phyloP scores from a whole-genome alignment of 352 stramenopile species.

The Globisporangium nunn region DNA sequence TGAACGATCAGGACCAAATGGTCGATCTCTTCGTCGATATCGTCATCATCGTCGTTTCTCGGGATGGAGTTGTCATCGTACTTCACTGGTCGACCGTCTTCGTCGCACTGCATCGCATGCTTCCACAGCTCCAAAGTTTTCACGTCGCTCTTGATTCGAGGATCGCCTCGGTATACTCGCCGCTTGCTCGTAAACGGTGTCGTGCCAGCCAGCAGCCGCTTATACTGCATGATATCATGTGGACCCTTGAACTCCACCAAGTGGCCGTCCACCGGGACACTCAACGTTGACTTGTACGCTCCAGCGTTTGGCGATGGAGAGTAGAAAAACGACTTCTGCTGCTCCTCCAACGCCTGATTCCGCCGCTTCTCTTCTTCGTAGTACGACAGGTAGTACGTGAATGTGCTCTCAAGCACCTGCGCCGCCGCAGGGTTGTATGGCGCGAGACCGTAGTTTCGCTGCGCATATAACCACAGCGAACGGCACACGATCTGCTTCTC shows the following conservation, averaged over 20 bases:
- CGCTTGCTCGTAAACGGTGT: slow-evolving; percentile 79
- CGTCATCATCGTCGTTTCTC: slow-evolving; percentile 44
- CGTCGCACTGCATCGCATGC: slow-evolving; percentile 35
- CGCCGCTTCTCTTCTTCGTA: slow-evolving; percentile 59
- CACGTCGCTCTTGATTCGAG: slow-evolving; percentile 52
- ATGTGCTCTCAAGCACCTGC: slow-evolving; percentile 43
- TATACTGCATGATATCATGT: slow-evolving; percentile 81
- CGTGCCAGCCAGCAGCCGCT: slow-evolving; percentile 60
- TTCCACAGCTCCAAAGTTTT: slow-evolving; percentile 54
- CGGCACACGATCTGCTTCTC: slow-evolving; percentile 65
- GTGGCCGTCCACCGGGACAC: slow-evolving; percentile 66
- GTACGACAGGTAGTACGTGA: slow-evolving; percentile 69
- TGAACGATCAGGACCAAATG: slow-evolving; percentile 87
- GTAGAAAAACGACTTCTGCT: slow-evolving; percentile 41
- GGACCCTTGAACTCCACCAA: slow-evolving; percentile 78
- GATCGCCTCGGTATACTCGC: slow-evolving; percentile 69
- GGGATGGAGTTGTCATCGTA: slow-evolving; percentile 8
- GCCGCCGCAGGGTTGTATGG: slow-evolving; percentile 62
- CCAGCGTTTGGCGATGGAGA: slow-evolving; percentile 17
- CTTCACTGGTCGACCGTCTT: slow-evolving; percentile 3
- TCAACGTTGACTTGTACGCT: slow-evolving; percentile 46
- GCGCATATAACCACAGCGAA: slow-evolving; percentile 72
- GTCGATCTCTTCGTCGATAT: slow-evolving; percentile 75
- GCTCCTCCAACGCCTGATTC: slow-evolving; percentile 36
- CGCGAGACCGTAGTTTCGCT: slow-evolving; percentile 75